Evolutionary conservation across 2,329 filamentous ascomycete species (phyloP), one percentile per base, ranked within the genome.

Genomic region (Fusarium floridanum): DNA sequence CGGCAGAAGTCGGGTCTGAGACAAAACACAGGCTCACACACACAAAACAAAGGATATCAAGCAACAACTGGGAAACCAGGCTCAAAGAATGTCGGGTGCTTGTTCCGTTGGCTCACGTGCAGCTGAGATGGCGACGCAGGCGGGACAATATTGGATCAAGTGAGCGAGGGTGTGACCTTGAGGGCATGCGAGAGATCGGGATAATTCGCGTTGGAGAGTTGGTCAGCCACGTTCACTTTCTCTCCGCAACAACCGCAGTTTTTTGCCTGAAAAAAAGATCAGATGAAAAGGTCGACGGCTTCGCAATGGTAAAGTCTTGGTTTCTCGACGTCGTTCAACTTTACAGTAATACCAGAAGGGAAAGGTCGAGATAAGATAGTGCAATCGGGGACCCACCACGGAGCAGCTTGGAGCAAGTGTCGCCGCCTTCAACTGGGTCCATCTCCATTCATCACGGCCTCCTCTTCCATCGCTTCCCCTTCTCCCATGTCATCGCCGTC

Each of bases 71-170:
- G 48, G 48, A 32, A 55, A 32, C 48, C 17, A 55, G 48, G 27
- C 17, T 32, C 29, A 22, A 17, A 56, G 56, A 50, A 64, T 50
- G 64, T 71, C 55, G 53, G 72, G 61, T 76, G 66, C 60, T 69
- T 34, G 66, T 50, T 43, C 29, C 45, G 56, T 64, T 59, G 66
- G 63, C 66, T 78, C 74, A 78, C 76, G 76, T 78, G 76, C 67
- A 61, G 57, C 50, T 39, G 36, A 43, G 41, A 48, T 39, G 64
- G 41, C 53, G 60, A 64, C 37, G 56, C 63, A 56, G 64, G 29
- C 41, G 36, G 66, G 64, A 68, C 41, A 61, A 24, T 55, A 17
- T 32, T 48, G 29, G 64, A 53, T 73, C 71, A 73, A 73, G 68
- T 71, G 71, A 63, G 65, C 53, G 39, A 61, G 57, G 68, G 68